A percentile compares a stretch with the other conserved stretches of the same genome.
These are phyloP conservation scores for Sinapis alba DNA, from an alignment of 441 rosid genomes.

Conservation along the genomic window DNA sequence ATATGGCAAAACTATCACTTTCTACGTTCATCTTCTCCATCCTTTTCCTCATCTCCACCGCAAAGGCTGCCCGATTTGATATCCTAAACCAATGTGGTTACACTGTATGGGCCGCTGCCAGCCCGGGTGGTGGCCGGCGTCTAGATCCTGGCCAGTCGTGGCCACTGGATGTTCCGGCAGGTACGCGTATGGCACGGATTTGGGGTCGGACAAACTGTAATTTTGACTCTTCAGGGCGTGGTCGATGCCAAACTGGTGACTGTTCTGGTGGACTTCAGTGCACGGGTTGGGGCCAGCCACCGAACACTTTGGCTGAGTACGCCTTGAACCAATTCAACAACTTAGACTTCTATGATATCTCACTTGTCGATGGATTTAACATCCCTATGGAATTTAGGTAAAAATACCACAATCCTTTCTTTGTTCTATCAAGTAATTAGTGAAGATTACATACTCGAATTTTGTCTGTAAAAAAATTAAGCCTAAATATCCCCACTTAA, in stretches of 20 bases:
- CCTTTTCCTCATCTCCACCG: constrained; percentile 25
- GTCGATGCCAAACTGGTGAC: constrained; percentile 47
- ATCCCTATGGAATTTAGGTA: constrained; percentile 56
- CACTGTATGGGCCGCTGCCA: constrained; percentile 51
- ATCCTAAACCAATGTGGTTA: constrained; percentile 45
- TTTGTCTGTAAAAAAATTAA: background rate
- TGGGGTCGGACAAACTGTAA: constrained; percentile 49
- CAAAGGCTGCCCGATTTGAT: constrained; percentile 42
- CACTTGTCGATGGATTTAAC: constrained; percentile 50
- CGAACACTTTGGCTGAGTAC: constrained; percentile 48
- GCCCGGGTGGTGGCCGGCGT: constrained; percentile 49
- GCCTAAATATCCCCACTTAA: no score
- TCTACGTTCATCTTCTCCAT: constrained; percentile 10
- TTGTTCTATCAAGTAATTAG: background rate
- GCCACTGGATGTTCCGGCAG: constrained; percentile 32
- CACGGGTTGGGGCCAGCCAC: constrained; percentile 44
- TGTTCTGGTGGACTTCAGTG: constrained; percentile 44
- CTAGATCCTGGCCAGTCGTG: constrained; percentile 37
- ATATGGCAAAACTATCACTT: constrained; percentile 20
- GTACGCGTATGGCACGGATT: constrained; percentile 42
- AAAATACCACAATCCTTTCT: background rate
- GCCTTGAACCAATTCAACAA: constrained; percentile 45
- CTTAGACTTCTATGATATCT: constrained; percentile 48
- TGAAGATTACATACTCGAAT: background rate
- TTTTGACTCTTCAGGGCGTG: constrained; percentile 40